Evolutionary conservation across 345 rosid species (phyloP).

Genomic region (Dimocarpus longan): DNA sequence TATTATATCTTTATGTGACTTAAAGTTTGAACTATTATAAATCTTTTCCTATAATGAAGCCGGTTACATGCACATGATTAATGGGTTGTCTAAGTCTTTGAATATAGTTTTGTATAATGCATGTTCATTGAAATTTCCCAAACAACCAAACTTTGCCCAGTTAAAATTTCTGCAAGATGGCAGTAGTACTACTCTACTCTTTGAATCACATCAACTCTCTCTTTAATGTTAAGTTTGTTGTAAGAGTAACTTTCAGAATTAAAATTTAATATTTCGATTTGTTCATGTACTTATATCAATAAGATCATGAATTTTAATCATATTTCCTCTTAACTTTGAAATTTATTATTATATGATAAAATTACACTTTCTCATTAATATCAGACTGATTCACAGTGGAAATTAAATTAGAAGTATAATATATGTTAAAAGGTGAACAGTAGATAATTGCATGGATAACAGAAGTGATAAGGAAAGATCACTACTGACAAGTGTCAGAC

Average conservation of each 20-base stretch:
- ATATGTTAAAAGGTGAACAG: too few species aligned
- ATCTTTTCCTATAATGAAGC: background rate
- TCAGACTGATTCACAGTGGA: too few species aligned
- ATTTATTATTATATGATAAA: too few species aligned
- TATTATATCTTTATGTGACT: background rate
- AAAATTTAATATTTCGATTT: too few species aligned
- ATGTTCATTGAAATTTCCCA: slow-evolving; percentile 4
- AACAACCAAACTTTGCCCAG: background rate
- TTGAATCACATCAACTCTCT: background rate
- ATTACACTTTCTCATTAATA: too few species aligned
- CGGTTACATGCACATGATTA: background rate
- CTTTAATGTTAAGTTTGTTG: background rate
- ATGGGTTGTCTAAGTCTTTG: background rate
- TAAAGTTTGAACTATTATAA: background rate
- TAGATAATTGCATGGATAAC: background rate
- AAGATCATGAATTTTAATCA: too few species aligned
- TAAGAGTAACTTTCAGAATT: background rate
- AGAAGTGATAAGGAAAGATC: background rate
- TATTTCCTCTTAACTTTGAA: too few species aligned
- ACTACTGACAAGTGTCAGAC: background rate
- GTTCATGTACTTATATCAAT: too few species aligned
- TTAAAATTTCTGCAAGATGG: background rate
- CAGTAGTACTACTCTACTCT: background rate
- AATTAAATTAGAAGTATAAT: too few species aligned
- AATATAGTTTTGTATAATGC: background rate